Evolutionary conservation across 2,329 filamentous ascomycete species (phyloP), one percentile per base, ranked within the genome.

Genomic region (Phaeosphaeriaceae sp.): DNA sequence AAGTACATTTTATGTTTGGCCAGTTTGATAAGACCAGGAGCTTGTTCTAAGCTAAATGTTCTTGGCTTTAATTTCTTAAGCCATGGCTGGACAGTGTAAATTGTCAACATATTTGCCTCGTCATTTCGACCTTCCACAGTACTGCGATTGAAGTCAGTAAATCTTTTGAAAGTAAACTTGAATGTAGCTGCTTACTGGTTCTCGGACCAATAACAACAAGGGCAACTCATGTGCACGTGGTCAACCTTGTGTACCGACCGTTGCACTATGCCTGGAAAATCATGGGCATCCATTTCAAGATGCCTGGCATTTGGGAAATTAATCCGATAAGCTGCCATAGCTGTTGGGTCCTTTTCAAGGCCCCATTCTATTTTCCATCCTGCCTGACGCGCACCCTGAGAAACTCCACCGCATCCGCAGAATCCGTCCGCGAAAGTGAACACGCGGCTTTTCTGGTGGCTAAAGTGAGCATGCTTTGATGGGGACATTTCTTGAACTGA

Each of bases 351-450:
- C 1, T 51, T 43, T 7, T 66, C 63, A 0, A 63, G 30, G 8
- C 61, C 57, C 48, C 54, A 64, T 1, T n/a, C 33, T 0, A 63
- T 43, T 6, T 29, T 12, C 1, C 61, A 30, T 4, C 54, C 57
- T 1, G 63, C 63, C 11, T 56, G 43, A 2, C 33, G 9, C 0
- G 63, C 63, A n/a, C 63, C 63, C 29, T 53, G 37, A 7, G 63
- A 66, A 0, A 56, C 54, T 15, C 63, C 61, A 4, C 63, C 63
- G 20, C 42, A 46, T 3, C 61, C 59, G 37, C 56, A 63, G 35
- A 58, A 66, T 13, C 16, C 28, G 32, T 66, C 63, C 0, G 48
- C 61, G 21, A 64, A 13, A n/a, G 18, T 38, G 4, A 38, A 6
- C 11, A n/a, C 20, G 7, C 8, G 4, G 2, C 8, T 21, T n/a